These are phyloP conservation scores for Trichocladium uniseriatum DNA, from an alignment of 495 filamentous ascomycete species.

Conservation along the genomic window DNA sequence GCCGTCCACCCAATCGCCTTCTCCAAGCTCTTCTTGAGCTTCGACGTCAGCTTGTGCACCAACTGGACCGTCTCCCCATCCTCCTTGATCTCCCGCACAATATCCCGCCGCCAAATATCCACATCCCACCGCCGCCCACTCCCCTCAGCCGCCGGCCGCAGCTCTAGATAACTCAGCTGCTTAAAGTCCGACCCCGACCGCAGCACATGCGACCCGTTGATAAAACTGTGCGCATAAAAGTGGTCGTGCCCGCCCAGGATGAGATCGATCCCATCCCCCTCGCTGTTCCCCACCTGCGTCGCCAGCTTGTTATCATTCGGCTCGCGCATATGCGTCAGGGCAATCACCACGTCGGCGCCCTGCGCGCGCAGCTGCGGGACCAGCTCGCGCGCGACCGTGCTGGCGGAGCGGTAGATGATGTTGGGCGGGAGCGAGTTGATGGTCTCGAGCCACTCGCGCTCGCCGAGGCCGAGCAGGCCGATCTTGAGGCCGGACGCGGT, in stretches of 20 bases:
- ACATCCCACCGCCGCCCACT: conserved; percentile 56
- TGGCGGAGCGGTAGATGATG: conserved; percentile 70
- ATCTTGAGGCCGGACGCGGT: conserved; percentile 77
- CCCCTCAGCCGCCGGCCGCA: conserved; percentile 41
- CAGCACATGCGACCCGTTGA: conserved; percentile 72
- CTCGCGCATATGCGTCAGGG: conserved; percentile 75
- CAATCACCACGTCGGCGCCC: conserved; percentile 73
- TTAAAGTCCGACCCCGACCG: conserved; percentile 85
- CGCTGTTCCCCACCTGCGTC: conserved; percentile 48
- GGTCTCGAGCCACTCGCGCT: conserved; percentile 70
- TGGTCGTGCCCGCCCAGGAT: conserved; percentile 88
- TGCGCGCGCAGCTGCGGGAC: conserved; percentile 59
- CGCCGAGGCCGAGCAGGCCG: conserved; percentile 74
- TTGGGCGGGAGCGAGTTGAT: conserved; percentile 77
- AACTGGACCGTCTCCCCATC: conserved; percentile 47
- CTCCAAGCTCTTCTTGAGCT: conserved; percentile 62
- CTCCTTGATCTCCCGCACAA: conserved; percentile 54
- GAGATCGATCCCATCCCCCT: conserved; percentile 61
- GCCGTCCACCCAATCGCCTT: conserved; percentile 77
- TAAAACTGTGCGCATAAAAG: conserved; percentile 64
- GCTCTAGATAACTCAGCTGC: conserved; percentile 80
- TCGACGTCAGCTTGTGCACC: conserved; percentile 58
- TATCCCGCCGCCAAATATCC: conserved; percentile 63
- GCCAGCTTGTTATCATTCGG: conserved; percentile 81
- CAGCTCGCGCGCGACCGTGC: conserved; percentile 57